Base-by-base conservation (phyloP, 2,329 filamentous ascomycete genomes). In the Colletotrichum melonis region DNA sequence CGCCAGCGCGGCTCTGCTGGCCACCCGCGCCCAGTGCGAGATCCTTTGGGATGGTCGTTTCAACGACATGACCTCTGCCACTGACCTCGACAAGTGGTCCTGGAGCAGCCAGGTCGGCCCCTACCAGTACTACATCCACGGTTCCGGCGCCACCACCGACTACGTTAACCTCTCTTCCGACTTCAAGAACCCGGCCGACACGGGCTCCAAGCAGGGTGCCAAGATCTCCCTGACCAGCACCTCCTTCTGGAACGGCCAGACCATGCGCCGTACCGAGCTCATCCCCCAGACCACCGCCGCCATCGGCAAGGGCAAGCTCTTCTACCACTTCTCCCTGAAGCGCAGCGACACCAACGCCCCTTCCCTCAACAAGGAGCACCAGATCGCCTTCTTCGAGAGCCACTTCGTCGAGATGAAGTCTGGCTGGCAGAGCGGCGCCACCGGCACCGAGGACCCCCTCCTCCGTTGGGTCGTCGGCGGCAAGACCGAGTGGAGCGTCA, bases 121-220 rank as follows among this genome's bases (percentile, higher is more conserved):
- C 0, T 94, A 93, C 82, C 92, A 94, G 81, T 94, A 92, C 86
- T 94, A 94, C 84, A 94, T 94, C 79, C 92, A 94, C 83, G 93
- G 93, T 46, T 82, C 84, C 14, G 87, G 86, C 11, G 63, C 83
- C 1, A 86, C 90, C 9, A 86, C 85, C 42, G 83, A 88, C 77
- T 93, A 94, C 81, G 86, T 94, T 76, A 90, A 90, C 77, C 84
- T 93, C 2, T 88, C 86, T 1, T 80, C 89, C 0, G 81, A 83
- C 73, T 91, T 86, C 86, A 92, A 92, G 84, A 94, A 93, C 82
- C 89, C 91, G 0, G 89, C 88, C 76, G 92, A 94, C 80, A 85
- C 84, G 0, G 85, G 84, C 63, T 91, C 90, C 64, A 87, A 84
- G 54, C 89, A 93, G 82, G 93, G 92, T 26, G 90, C 88, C 77